phyloP scores from a whole-genome alignment of 805 yeast genomes.

The Yarrowia hollandica region DNA sequence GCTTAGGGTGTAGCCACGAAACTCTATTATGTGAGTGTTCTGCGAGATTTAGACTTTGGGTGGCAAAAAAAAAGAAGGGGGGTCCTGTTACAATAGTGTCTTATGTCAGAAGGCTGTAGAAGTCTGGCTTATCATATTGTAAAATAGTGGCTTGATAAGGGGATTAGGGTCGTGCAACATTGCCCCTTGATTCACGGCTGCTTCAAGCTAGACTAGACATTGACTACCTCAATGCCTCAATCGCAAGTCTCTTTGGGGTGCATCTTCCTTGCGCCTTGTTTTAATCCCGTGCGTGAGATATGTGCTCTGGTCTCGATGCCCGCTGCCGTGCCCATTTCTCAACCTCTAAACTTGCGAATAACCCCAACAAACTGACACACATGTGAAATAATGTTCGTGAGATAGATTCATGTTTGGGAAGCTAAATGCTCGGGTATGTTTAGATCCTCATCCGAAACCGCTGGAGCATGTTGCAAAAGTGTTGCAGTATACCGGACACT shows the following conservation, averaged over 20 bases:
- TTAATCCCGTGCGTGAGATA: neutral
- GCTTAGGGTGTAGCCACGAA: neutral
- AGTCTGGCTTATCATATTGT: neutral
- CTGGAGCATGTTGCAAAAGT: no score
- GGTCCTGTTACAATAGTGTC: neutral
- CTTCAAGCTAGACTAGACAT: neutral
- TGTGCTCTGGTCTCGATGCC: slow-evolving; percentile 13
- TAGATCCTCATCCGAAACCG: no score
- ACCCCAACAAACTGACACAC: neutral
- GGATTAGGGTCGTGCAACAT: neutral
- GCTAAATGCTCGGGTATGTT: no score
- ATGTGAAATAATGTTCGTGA: neutral
- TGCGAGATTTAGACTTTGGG: neutral
- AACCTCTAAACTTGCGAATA: neutral
- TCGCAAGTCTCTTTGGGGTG: neutral
- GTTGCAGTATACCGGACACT: no score
- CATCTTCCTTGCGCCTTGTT: slow-evolving; percentile 7
- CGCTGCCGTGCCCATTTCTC: neutral
- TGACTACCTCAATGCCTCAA: no score
- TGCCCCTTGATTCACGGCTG: neutral
- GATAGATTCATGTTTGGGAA: no score
- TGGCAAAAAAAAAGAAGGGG: slow-evolving; percentile 8
- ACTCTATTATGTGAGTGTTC: neutral
- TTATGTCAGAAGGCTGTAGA: neutral
- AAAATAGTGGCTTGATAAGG: neutral